Base-by-base conservation (phyloP, 495 filamentous ascomycete species). In the Penicillium lagena region DNA sequence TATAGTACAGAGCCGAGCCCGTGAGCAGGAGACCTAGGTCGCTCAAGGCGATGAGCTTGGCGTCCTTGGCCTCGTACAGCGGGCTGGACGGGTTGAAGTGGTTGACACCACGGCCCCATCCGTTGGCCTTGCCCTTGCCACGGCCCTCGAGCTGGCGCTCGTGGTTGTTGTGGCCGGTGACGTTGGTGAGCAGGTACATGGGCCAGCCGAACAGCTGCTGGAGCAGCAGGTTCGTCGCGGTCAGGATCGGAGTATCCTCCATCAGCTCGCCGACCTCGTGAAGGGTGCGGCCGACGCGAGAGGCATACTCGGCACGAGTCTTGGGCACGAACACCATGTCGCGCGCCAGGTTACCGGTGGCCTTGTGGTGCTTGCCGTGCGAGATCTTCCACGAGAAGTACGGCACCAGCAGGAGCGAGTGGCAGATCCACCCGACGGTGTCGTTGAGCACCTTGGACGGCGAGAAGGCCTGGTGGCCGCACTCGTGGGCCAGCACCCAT, bases 261-360 rank as follows among this genome's bases (percentile, higher is more conserved):
- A 83, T 80, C 42, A 96, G 75, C 70, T 98, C 93, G 37, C 76
- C 62, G 40, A 98, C 65, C 62, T 96, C 87, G 61, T 95, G 85
- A 41, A 77, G 68, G 43, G 87, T 50, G 48, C 72, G 75, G 54
- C 87, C 87, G 46, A 88, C 50, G 36, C 81, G 80, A 39, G 73
- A 78, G 29, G 87, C 86, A 53, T 84, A 86, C 61, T 83, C 63
- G 39, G 88, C 77, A 31, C 89, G 80, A 45, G 87, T 89, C 72
- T 85, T 87, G 31, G 93, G 93, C 3, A 95, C 75, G 70, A 96
- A 96, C 46, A 96, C 93, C 89, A 96, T 96, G 68, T 98, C 93
- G 54, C 90, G 87, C 63, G 91, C 88, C 55, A 98, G 74, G 77
- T 98, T 78, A 48, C 90, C 93, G 34, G 93, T 98, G 39, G 89